Evolutionary conservation across 2,329 filamentous ascomycete genomes (phyloP).

Genomic region (Metarhizium album): DNA sequence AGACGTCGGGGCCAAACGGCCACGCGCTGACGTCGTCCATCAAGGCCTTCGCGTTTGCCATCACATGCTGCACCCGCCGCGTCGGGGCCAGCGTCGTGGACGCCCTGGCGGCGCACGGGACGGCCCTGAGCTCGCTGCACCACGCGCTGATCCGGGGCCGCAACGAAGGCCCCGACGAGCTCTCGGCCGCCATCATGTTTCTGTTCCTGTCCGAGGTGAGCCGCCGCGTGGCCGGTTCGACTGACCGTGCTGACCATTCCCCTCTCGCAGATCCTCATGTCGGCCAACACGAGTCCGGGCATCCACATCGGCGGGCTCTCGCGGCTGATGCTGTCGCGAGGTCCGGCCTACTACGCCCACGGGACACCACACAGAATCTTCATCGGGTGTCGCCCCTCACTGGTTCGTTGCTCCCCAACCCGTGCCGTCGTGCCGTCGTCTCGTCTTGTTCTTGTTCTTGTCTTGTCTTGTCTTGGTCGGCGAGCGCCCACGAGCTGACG

Average conservation of each 20-base stretch:
- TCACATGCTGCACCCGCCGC: conserved; percentile 13
- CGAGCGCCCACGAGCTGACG: too few species aligned
- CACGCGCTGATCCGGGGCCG: conserved; percentile 5
- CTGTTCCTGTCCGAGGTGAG: conserved; percentile 19
- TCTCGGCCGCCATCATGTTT: conserved; percentile 25
- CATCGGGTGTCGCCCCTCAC: conserved; percentile 26
- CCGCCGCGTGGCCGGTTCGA: too few species aligned
- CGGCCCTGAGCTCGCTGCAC: conserved; percentile 19
- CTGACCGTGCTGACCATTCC: too few species aligned
- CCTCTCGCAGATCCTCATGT: too few species aligned
- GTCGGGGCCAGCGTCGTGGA: conserved; percentile 14
- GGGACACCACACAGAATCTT: conserved; percentile 27
- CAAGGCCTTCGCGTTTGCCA: conserved; percentile 22
- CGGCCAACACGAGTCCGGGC: conserved; percentile 6
- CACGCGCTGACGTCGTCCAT: conserved; percentile 19
- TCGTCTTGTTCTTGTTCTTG: not conserved
- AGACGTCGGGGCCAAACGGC: conserved; percentile 9
- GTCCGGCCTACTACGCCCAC: conserved; percentile 18
- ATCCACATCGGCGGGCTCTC: conserved; percentile 25
- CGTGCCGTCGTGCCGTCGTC: not conserved
- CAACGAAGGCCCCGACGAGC: conserved; percentile 10
- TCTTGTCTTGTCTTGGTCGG: too few species aligned
- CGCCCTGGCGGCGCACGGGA: conserved; percentile 18
- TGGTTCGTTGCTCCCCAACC: conserved; percentile 17
- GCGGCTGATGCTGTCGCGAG: conserved; percentile 20